Evolutionary conservation across 2,329 filamentous ascomycete species (phyloP), one percentile per base, ranked within the genome.

Genomic region (Amauroascus verrucosus): DNA sequence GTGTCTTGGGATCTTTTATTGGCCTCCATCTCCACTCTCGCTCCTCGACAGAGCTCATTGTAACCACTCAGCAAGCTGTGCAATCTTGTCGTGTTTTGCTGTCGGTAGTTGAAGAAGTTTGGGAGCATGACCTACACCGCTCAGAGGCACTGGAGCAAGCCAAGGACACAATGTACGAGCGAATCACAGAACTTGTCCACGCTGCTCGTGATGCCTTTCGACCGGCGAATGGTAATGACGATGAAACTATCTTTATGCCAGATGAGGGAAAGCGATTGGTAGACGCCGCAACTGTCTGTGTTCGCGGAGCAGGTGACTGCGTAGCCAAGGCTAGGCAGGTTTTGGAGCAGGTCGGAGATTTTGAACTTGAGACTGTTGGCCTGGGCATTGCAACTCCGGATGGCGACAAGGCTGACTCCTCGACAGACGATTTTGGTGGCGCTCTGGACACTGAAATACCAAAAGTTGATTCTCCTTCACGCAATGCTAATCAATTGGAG

Each of bases 21-120:
- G 93, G 93, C 14, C 78, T 96, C 53, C 88, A 96, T 68, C 76
- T 96, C 56, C 89, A 96, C 66, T 93, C 90, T n/a, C 85, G 93
- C 57, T 93, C 89, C 6, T 85, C 88, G 7, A 81, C 85, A 1
- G 89, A 95, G 66, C 77, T 97, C 47, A 82, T 89, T 30, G 72
- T 83, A 9, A 89, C 87, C 14, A 91, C 94, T 46, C 84, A 87
- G 64, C 84, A 91, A 65, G 88, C 90, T 7, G 86, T 90, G 8
- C 77, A 82, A 6, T 89, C 90, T 2, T 94, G 90, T 58, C 84
- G 84, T 45, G 81, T 85, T 59, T 77, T 97, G 47, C 75, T 96
- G 48, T 78, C 81, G 14, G 82, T 96, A 9, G 80, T 96, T 9
- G 87, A 94, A 63, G 81, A 85, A 54, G 83, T 97, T 60, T 88